Evolutionary conservation across 2,329 filamentous ascomycete genomes (phyloP).

Genomic region (Neofusicoccum ribis): DNA sequence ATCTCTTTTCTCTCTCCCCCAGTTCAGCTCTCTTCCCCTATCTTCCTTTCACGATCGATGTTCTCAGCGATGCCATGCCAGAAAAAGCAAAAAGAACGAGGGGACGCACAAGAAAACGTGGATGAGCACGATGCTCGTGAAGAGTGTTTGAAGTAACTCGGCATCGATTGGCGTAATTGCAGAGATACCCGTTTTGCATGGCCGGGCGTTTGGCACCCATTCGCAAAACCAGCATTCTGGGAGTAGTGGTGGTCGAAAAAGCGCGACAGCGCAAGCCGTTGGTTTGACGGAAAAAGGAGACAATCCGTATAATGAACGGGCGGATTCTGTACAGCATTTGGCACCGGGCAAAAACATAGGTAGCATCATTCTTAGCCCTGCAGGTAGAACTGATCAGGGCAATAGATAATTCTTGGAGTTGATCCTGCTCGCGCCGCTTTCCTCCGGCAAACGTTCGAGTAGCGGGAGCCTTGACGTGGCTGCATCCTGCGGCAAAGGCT

Average conservation of each 20-base stretch:
- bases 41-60: neutral
- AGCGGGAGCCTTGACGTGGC: too few relatives aligned
- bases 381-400: conserved; percentile 17
- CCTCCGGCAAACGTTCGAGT: too few relatives aligned
- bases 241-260: conserved; percentile 2
- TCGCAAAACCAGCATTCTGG: conserved; percentile 8
- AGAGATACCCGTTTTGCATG: conserved; percentile 19
- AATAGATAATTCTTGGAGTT: conserved; percentile 2
- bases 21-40: neutral
- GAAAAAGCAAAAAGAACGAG: neutral
- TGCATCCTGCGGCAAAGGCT: too few relatives aligned
- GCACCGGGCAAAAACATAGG: conserved; percentile 1
- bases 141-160: neutral
- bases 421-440: neutral
- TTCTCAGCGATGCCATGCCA: neutral
- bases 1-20: neutral
- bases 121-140: neutral
- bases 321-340: conserved; percentile 3
- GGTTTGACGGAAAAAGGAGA: neutral
- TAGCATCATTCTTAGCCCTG: conserved; percentile 12
- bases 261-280: neutral
- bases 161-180: conserved; percentile 18
- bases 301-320: conserved; percentile 12
- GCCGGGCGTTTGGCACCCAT: conserved; percentile 15
- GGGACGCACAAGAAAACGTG: neutral